Base-by-base conservation (phyloP, 345 rosid genomes). In the Eucalyptus marginata region DNA sequence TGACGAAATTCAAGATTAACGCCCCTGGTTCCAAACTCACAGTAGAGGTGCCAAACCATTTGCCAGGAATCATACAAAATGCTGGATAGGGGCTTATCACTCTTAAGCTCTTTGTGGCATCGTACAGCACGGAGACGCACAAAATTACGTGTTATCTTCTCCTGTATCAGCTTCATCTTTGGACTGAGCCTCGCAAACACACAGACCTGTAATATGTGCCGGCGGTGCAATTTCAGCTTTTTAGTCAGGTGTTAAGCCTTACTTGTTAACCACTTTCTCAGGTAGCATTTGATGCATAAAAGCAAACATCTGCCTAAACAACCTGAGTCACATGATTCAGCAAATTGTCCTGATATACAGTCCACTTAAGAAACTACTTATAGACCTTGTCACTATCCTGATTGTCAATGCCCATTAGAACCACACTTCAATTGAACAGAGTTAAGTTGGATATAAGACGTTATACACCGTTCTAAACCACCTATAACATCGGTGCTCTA, bases 1-100 rank as follows among this genome's bases (percentile, higher is more conserved):
- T 84, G 90, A 24, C 90, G 94, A 88, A 93, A 93, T 91, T 96
- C 97, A 31, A 97, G 90, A 18, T 91, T 68, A 10, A 96, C 56
- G 13, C 99, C 99, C 90, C 90, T 91, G 58, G 97, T 96, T 40
- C 95, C 97, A 90, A 97, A 97, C 93, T 97, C 98, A 62, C 98
- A 95, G 86, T 95, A 96, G 59, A 96, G 91, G 79, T 96, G 96
- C 93, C 96, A 93, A 36, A 89, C 94, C 50, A 95, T 96, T 44
- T 86, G 86, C 99, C 99, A 96, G 31, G 96, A 87, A 68, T 94
- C 90, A 15, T 44, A 47, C 17, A 95, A 91, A 71, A 95, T 87
- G 54, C 86, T 89, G 44, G 94, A 87, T 84, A 94, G 31, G 6
- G 92, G 90, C 71, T 92, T 92, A 46, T 96, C 94, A 1, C 96